Evolutionary conservation across 2,329 filamentous ascomycete species (phyloP).

Genomic region (Shiraia sp.): DNA sequence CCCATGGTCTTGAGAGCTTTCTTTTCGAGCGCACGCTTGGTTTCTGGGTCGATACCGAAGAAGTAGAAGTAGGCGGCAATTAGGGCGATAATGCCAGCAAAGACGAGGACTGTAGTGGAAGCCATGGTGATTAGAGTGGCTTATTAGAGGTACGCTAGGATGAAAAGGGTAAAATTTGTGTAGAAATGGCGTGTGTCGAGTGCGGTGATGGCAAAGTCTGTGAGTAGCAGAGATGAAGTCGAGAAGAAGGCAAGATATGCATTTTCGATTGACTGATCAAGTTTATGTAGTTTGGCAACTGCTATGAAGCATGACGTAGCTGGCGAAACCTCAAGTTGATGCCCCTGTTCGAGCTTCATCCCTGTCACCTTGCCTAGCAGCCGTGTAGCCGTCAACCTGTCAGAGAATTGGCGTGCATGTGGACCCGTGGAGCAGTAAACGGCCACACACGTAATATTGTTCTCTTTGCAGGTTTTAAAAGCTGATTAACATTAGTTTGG

Average conservation of each 20-base stretch:
- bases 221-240: neutral
- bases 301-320: slow-evolving; percentile 20
- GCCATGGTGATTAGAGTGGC: slow-evolving; percentile 24
- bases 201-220: neutral
- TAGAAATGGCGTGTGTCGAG: slow-evolving; percentile 2
- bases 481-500: no score
- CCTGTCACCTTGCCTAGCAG: no score
- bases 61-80: slow-evolving; percentile 50
- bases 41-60: slow-evolving; percentile 53
- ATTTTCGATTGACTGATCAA: slow-evolving; percentile 7
- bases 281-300: slow-evolving; percentile 14
- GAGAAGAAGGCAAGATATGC: slow-evolving; percentile 5
- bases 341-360: no score
- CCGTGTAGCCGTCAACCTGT: no score
- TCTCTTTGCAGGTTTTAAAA: no score
- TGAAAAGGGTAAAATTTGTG: slow-evolving; percentile 2
- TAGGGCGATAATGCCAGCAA: slow-evolving; percentile 33
- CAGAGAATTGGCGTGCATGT: no score
- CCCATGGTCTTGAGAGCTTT: slow-evolving; percentile 56
- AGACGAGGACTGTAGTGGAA: slow-evolving; percentile 29
- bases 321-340: slow-evolving; percentile 11
- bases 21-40: slow-evolving; percentile 53
- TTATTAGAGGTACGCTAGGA: slow-evolving; percentile 6
- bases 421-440: no score
- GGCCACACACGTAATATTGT: no score